phyloP scores from a whole-genome alignment of 495 filamentous ascomycete genomes.

The Neurospora hispaniola region DNA sequence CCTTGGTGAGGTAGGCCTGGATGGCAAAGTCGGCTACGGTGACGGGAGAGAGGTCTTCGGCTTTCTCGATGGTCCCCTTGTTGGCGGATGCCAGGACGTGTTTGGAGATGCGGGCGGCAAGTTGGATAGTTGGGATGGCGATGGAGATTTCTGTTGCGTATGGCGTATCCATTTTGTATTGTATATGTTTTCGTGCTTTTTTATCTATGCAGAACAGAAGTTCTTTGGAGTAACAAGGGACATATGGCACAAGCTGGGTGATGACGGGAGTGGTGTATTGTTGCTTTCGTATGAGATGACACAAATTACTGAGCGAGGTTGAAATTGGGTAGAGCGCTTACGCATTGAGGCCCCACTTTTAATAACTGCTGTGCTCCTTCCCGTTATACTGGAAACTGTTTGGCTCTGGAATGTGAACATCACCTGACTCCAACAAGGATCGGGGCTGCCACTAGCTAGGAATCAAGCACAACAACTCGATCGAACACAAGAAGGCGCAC shows the following conservation, averaged over 20 bases:
- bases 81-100: slow-evolving; percentile 17
- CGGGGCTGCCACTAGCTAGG: neutral
- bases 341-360: neutral
- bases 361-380: neutral
- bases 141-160: slow-evolving; percentile 22
- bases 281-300: neutral
- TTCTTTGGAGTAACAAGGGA: neutral
- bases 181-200: neutral
- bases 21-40: slow-evolving; percentile 61
- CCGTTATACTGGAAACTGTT: neutral
- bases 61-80: slow-evolving; percentile 29
- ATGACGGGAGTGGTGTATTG: neutral
- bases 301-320: neutral
- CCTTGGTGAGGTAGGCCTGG: slow-evolving; percentile 50
- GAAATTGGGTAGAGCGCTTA: neutral
- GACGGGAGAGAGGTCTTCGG: slow-evolving; percentile 46
- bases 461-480: neutral
- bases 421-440: neutral
- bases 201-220: neutral
- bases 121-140: slow-evolving; percentile 20
- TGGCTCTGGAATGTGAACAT: neutral
- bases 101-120: slow-evolving; percentile 30
- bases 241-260: neutral
- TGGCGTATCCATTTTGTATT: slow-evolving; percentile 21
- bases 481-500: neutral